Evolutionary conservation across 2,329 filamentous ascomycete genomes (phyloP).

Genomic region (Pseudogymnoascus sp.): DNA sequence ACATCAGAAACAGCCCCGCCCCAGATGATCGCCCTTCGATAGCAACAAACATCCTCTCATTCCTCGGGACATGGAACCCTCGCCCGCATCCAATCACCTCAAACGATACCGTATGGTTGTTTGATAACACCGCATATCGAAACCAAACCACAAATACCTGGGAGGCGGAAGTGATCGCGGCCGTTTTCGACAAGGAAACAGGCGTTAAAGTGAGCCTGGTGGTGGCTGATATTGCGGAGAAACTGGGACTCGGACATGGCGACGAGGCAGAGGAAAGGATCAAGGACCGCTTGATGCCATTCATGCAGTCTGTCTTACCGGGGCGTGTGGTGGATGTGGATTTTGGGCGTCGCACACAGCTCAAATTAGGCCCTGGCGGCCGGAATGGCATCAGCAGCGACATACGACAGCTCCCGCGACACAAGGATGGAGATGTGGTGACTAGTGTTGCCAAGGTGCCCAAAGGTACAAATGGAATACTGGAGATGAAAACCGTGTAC

Average conservation of each 20-base stretch:
- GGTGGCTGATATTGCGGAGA: slow-evolving; percentile 63
- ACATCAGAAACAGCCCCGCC: slow-evolving; percentile 28
- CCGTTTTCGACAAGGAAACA: slow-evolving; percentile 69
- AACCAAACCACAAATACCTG: slow-evolving; percentile 47
- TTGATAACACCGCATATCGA: slow-evolving; percentile 83
- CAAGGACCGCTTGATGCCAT: slow-evolving; percentile 64
- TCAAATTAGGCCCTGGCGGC: slow-evolving; percentile 63
- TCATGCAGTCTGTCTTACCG: slow-evolving; percentile 69
- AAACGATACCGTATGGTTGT: slow-evolving; percentile 72
- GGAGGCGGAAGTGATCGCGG: slow-evolving; percentile 78
- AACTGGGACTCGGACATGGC: slow-evolving; percentile 56
- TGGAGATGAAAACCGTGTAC: slow-evolving; percentile 65
- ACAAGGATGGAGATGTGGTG: slow-evolving; percentile 42
- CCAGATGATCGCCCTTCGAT: slow-evolving; percentile 22
- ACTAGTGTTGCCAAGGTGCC: slow-evolving; percentile 45
- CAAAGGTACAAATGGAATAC: slow-evolving; percentile 45
- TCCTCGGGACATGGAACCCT: slow-evolving; percentile 49
- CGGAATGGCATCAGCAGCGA: slow-evolving; percentile 67
- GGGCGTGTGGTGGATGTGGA: slow-evolving; percentile 61
- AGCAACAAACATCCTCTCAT: slow-evolving; percentile 40
- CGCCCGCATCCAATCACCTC: slow-evolving; percentile 52
- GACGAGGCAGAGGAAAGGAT: slow-evolving; percentile 56
- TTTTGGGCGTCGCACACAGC: slow-evolving; percentile 41
- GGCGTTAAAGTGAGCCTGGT: slow-evolving; percentile 61
- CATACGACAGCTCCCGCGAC: slow-evolving; percentile 45